phyloP scores from a whole-genome alignment of 345 rosid species.

The Syzygium grande region DNA sequence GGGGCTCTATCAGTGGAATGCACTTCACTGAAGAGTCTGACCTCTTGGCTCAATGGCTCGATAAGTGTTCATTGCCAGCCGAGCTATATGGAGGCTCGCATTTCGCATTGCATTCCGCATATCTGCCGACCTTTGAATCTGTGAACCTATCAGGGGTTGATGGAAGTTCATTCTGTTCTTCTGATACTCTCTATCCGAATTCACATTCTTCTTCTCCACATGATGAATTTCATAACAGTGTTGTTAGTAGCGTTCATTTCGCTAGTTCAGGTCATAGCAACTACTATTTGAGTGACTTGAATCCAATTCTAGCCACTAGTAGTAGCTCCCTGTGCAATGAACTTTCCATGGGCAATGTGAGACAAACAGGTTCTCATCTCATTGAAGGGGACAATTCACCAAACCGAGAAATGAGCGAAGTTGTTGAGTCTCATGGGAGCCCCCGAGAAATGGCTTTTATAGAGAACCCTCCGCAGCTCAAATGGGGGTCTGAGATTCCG shows the following conservation, averaged over 20 bases:
- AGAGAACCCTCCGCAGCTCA: constrained; percentile 6
- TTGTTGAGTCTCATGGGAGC: constrained; percentile 18
- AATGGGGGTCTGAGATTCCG: constrained; percentile 13
- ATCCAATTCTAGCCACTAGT: constrained; percentile 16
- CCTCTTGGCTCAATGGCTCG: constrained; percentile 61
- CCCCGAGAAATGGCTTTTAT: constrained; percentile 11
- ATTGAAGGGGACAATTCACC: constrained; percentile 23
- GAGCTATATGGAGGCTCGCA: constrained; percentile 6
- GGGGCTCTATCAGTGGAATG: constrained; percentile 48
- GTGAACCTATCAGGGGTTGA: constrained; percentile 7
- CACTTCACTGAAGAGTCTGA: constrained; percentile 59
- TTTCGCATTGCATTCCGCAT: constrained; percentile 11
- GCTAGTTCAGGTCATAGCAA: constrained; percentile 19
- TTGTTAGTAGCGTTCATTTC: constrained; percentile 13
- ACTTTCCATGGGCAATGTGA: constrained; percentile 26
- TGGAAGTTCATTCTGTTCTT: constrained; percentile 4
- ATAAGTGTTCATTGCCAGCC: constrained; percentile 17
- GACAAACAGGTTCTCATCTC: constrained; percentile 22
- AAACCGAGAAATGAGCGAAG: constrained; percentile 23
- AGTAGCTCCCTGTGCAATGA: constrained; percentile 25
- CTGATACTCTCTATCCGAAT: constrained; percentile 3
- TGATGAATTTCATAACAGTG: constrained; percentile 23
- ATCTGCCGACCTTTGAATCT: constrained; percentile 33
- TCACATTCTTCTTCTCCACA: constrained; percentile 21
- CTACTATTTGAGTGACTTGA: constrained; percentile 20